A percentile compares a stretch with the other conserved stretches of the same genome.
phyloP scores from a whole-genome alignment of 1,139 yeast genomes.

The Scheffersomyces stambukii region DNA sequence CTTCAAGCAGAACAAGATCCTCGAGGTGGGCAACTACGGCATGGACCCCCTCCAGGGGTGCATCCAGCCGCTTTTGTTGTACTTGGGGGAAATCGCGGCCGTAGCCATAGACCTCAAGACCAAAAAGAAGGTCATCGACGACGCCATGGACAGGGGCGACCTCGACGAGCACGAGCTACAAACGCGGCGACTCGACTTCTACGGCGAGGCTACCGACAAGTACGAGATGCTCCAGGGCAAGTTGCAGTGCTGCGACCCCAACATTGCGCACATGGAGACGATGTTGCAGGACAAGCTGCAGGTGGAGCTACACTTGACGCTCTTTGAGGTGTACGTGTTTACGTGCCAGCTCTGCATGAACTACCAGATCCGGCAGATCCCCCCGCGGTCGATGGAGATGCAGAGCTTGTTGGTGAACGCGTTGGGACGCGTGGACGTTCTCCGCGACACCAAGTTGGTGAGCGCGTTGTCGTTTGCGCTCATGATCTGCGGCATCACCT shows the following conservation, averaged over 20 bases:
- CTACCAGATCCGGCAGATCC: slow-evolving; percentile 22
- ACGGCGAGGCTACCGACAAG: slow-evolving; percentile 13
- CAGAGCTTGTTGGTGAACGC: slow-evolving; percentile 22
- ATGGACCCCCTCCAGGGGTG: slow-evolving; percentile 50
- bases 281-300: slow-evolving; percentile 10
- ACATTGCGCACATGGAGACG: slow-evolving; percentile 16
- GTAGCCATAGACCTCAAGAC: slow-evolving; percentile 19
- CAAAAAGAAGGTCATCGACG: slow-evolving; percentile 4
- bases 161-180: background rate
- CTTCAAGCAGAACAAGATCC: slow-evolving; percentile 9
- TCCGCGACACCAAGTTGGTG: slow-evolving; percentile 19
- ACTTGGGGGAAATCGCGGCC: slow-evolving; percentile 41
- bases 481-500: slow-evolving; percentile 30
- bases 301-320: slow-evolving; percentile 17
- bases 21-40: slow-evolving; percentile 30
- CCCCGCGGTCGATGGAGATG: slow-evolving; percentile 25
- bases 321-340: slow-evolving; percentile 25
- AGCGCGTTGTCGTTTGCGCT: slow-evolving; percentile 30
- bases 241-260: slow-evolving; percentile 21
- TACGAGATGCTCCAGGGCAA: slow-evolving; percentile 14
- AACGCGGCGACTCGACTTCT: slow-evolving; percentile 14
- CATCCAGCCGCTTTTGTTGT: slow-evolving; percentile 35
- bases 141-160: slow-evolving; percentile 3
- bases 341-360: slow-evolving; percentile 23
- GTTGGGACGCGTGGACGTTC: slow-evolving; percentile 16